Evolutionary conservation across 2,329 filamentous ascomycete species (phyloP).

Genomic region (Neonectria neomacrospora): DNA sequence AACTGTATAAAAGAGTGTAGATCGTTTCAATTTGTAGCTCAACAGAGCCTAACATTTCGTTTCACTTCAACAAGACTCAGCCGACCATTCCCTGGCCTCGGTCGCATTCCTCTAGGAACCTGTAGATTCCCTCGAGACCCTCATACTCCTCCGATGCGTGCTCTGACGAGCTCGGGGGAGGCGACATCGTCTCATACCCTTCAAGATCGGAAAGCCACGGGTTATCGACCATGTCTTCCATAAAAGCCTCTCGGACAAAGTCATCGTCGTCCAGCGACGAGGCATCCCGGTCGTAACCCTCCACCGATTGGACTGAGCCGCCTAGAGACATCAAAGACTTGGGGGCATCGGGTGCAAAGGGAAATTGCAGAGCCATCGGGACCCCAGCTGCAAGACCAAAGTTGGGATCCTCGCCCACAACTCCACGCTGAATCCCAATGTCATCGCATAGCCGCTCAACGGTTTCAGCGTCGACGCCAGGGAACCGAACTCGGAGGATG

Average conservation of each 20-base stretch:
- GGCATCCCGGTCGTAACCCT: constrained; percentile 55
- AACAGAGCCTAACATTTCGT: constrained; percentile 28
- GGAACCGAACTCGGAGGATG: constrained; percentile 84
- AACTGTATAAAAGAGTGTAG: constrained; percentile 41
- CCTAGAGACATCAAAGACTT: constrained; percentile 58
- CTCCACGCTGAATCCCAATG: constrained; percentile 82
- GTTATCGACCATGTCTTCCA: constrained; percentile 57
- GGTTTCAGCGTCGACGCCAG: constrained; percentile 85
- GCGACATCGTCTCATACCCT: constrained; percentile 63
- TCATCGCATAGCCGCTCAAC: constrained; percentile 89
- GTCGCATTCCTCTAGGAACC: constrained; percentile 69
- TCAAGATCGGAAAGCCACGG: constrained; percentile 62
- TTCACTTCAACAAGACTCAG: constrained; percentile 35
- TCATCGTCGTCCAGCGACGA: constrained; percentile 49
- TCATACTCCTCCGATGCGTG: constrained; percentile 62
- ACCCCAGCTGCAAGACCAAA: constrained; percentile 76
- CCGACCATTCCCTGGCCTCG: constrained; percentile 51
- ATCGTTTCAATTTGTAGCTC: constrained; percentile 35
- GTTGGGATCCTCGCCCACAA: constrained; percentile 79
- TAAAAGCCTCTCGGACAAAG: constrained; percentile 54
- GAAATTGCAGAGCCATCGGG: constrained; percentile 82
- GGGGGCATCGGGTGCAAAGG: constrained; percentile 75
- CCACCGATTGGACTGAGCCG: constrained; percentile 59
- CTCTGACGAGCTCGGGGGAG: constrained; percentile 56
- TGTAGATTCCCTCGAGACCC: constrained; percentile 67